Conservation (phyloP, 192 early-diverging fungal species). For the Chytriomyces confervae region DNA sequence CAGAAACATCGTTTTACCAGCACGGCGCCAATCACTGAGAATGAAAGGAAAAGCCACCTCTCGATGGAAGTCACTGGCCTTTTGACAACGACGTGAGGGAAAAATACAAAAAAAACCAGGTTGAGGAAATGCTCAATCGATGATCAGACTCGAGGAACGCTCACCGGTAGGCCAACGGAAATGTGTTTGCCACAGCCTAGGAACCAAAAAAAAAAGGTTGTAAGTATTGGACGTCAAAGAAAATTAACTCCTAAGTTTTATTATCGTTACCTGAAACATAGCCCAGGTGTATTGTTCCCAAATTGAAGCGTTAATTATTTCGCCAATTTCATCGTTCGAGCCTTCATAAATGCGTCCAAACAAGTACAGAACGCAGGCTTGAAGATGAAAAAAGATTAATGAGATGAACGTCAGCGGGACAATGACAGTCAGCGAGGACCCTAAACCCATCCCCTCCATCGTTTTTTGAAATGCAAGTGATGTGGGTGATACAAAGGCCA, state of each 20-base stretch:
- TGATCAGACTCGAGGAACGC: background rate
- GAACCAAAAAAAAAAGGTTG: background rate
- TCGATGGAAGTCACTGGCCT: background rate
- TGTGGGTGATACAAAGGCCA: background rate
- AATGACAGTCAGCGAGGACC: background rate
- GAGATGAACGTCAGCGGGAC: constrained; percentile 6
- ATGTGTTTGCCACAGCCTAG: constrained; percentile 17
- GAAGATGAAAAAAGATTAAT: constrained; percentile 34
- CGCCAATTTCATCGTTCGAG: constrained; percentile 7
- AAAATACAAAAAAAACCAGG: background rate
- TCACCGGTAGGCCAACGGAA: constrained; percentile 9
- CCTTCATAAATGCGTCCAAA: constrained; percentile 28
- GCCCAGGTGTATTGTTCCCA: constrained; percentile 21
- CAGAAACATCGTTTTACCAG: background rate
- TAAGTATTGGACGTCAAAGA: background rate
- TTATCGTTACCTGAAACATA: constrained; percentile 11
- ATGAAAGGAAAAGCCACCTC: background rate
- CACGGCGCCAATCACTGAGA: constrained; percentile 12
- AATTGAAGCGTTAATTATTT: constrained; percentile 1
- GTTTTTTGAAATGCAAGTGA: background rate
- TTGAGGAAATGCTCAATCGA: background rate
- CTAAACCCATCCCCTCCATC: background rate
- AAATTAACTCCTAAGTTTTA: background rate
- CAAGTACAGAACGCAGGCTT: constrained; percentile 31
- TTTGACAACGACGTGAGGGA: too few species aligned